Base-by-base conservation (phyloP, 768 basidiomycete genomes). In the Macrocybe gigantea region DNA sequence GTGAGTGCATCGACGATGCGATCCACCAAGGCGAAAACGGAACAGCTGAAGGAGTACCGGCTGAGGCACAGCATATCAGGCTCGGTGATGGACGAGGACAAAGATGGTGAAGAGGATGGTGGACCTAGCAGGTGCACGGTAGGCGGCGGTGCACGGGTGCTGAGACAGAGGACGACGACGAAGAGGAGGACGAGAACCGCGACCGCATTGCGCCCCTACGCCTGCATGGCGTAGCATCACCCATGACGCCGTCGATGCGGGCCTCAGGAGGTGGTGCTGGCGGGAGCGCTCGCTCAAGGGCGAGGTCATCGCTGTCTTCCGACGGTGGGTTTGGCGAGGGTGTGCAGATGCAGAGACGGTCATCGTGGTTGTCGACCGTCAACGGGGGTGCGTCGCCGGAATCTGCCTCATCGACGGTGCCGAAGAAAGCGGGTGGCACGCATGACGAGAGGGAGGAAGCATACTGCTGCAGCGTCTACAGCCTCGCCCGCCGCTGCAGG, bases 291-390 rank as follows among this genome's bases (percentile, higher is more conserved):
- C 37, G 51, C 7, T 56, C 60, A 15, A 65, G 62, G 35, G 52
- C 53, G 4, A 57, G 68, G 22, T 63, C 69, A 5, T 62, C 64
- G 33, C 50, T 59, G 15, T 63, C 67, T 2, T 62, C 63, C 13
- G 69, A 70, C 44, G 39, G 57, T 9, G 61, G 60, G 15, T 68
- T 67, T 48, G 49, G 45, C 33, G 68, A 65, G 44, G 67, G 64
- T 6, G 53, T 63, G 7, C 63, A 65, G 53, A 71, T 69, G 5
- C 62, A 73, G 49, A 61, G 75, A 47, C 58, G 75, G 49, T 77
- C 75, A 29, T 70, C 74, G 14, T 67, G 75, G 48, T 49, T 77
- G 48, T 62, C 68, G 29, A 59, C 58, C 9, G 56, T 56, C 4
- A 57, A 56, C 3, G 65, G 64, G 6, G 59, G 57, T 15, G 63